A percentile compares a stretch with the other conserved stretches of the same genome.
Evolutionary conservation across 768 basidiomycete genomes (phyloP).

Genomic region (Boletus pseudopeckii): DNA sequence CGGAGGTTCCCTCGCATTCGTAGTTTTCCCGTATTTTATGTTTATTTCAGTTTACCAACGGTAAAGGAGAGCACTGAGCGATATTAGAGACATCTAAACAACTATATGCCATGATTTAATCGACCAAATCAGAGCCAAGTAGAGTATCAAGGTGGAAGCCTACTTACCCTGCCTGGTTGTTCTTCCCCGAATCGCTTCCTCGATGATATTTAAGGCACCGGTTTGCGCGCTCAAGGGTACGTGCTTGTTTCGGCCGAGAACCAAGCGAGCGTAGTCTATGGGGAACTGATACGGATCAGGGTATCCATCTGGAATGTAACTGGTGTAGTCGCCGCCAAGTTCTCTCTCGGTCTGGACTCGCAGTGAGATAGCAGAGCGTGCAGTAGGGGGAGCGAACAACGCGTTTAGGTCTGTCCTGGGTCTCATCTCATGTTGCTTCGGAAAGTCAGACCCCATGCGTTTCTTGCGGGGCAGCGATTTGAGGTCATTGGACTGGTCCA

Average conservation of each 20-base stretch:
- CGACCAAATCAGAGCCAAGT: background rate
- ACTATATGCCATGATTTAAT: conserved; percentile 5
- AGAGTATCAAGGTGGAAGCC: background rate
- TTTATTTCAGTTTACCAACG: conserved; percentile 24
- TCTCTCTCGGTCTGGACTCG: conserved; percentile 35
- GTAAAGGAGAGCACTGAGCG: background rate
- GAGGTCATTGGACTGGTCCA: background rate
- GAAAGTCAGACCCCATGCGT: background rate
- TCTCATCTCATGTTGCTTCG: conserved; percentile 20
- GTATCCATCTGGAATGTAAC: conserved; percentile 35
- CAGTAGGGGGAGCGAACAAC: conserved; percentile 14
- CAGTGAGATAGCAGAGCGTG: background rate
- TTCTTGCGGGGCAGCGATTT: conserved; percentile 3
- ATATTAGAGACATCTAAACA: conserved; percentile 7
- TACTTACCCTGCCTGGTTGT: conserved; percentile 12
- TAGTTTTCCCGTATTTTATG: conserved; percentile 27
- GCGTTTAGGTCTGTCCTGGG: conserved; percentile 20
- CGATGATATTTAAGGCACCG: conserved; percentile 40
- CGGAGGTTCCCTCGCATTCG: conserved; percentile 3
- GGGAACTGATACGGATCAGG: conserved; percentile 34
- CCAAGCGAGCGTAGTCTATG: conserved; percentile 40
- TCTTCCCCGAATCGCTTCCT: conserved; percentile 11
- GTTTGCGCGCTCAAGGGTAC: conserved; percentile 38
- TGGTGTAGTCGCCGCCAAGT: conserved; percentile 50
- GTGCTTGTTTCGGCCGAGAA: conserved; percentile 42